Conservation (phyloP, 306 rosid genomes). For the Chamaecrista fasciculata region DNA sequence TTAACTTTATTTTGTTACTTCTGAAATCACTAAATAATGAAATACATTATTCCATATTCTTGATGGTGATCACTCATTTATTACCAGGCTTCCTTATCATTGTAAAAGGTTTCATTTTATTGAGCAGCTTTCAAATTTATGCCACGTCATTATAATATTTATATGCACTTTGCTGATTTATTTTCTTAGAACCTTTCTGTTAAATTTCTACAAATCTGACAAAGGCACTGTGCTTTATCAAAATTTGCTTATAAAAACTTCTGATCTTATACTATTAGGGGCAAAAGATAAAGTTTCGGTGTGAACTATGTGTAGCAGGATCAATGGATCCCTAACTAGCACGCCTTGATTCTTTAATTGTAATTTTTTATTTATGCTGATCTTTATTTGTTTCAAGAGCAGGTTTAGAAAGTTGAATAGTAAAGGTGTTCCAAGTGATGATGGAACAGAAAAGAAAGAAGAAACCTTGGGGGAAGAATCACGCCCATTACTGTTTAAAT, state of each 20-base stretch:
- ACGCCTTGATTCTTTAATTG: slow-evolving; percentile 31
- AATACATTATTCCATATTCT: slow-evolving; percentile 4
- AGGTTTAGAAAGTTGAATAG: slow-evolving; percentile 61
- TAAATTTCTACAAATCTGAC: slow-evolving; percentile 4
- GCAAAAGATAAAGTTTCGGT: background rate
- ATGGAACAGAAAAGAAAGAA: slow-evolving; percentile 48
- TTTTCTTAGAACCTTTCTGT: background rate
- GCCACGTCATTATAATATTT: background rate
- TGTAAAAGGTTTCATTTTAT: slow-evolving; percentile 12
- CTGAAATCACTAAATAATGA: background rate
- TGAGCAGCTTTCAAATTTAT: background rate
- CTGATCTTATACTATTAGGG: background rate
- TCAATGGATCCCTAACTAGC: slow-evolving; percentile 7
- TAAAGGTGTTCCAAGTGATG: slow-evolving; percentile 49
- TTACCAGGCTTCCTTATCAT: slow-evolving; percentile 2
- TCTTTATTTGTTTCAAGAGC: slow-evolving; percentile 26
- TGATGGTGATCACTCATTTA: background rate
- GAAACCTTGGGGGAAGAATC: slow-evolving; percentile 51
- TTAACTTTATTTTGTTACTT: slow-evolving; percentile 1
- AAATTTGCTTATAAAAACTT: background rate
- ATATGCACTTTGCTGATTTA: background rate
- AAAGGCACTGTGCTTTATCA: background rate
- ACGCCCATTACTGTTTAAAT: slow-evolving; percentile 75
- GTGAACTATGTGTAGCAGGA: slow-evolving; percentile 9
- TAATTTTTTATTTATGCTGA: slow-evolving; percentile 29